These are phyloP conservation scores for Skeletonema tropicum DNA, from an alignment of 108 stramenopile species.

Conservation along the genomic window DNA sequence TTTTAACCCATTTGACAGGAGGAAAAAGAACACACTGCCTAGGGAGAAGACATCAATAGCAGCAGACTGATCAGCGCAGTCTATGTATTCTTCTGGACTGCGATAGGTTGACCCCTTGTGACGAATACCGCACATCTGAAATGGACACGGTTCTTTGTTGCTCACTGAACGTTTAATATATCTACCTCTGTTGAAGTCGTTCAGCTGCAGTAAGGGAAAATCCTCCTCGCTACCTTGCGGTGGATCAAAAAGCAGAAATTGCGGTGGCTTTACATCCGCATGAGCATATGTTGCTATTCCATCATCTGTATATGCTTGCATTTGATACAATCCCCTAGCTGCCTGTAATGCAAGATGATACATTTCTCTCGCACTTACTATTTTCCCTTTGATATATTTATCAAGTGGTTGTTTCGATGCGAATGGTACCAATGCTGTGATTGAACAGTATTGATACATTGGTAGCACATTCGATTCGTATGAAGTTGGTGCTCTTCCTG, in stretches of 20 bases:
- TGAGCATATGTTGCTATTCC: slow-evolving; percentile 12
- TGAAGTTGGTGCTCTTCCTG: slow-evolving; percentile 1
- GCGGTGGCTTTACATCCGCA: slow-evolving; percentile 10
- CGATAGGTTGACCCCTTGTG: slow-evolving; percentile 3
- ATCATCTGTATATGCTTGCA: slow-evolving; percentile 12
- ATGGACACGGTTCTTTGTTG: slow-evolving; percentile 7
- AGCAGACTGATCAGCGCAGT: slow-evolving; percentile 11
- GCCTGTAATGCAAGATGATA: slow-evolving; percentile 15
- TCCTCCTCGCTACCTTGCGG: neutral
- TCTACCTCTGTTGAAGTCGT: slow-evolving; percentile 11
- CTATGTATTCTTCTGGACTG: slow-evolving; percentile 6
- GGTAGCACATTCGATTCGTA: slow-evolving; percentile 4
- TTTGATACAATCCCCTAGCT: slow-evolving; percentile 23
- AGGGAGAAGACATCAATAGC: slow-evolving; percentile 15
- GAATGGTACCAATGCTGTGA: slow-evolving; percentile 7
- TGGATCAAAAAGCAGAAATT: slow-evolving; percentile 6
- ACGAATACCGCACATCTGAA: neutral
- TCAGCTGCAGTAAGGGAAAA: slow-evolving; percentile 7
- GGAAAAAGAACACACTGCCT: slow-evolving; percentile 13
- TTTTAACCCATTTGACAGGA: slow-evolving; percentile 2
- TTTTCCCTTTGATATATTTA: slow-evolving; percentile 1
- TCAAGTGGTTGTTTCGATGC: neutral
- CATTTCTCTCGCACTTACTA: neutral
- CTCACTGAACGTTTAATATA: slow-evolving; percentile 6
- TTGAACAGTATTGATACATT: slow-evolving; percentile 15